Evolutionary conservation across 495 filamentous ascomycete genomes (phyloP).

Genomic region (Hypoxylon intermedium): DNA sequence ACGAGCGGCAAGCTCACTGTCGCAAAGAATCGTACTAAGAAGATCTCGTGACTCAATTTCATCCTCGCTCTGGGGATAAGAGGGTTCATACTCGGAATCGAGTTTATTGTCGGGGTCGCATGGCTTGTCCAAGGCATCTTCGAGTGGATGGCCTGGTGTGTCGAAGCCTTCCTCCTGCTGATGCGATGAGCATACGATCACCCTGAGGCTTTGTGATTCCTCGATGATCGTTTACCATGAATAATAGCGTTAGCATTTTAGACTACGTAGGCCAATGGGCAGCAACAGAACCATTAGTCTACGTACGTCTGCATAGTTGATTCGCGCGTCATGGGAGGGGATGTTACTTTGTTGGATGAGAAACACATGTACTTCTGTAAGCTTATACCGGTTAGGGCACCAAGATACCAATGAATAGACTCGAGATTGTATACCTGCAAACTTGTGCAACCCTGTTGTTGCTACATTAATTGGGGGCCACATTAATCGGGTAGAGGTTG

Average conservation of each 20-base stretch:
- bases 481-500: neutral
- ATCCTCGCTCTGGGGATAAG: slow-evolving; percentile 13
- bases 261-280: neutral
- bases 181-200: slow-evolving; percentile 18
- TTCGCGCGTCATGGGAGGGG: slow-evolving; percentile 1
- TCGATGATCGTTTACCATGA: slow-evolving; percentile 6
- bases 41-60: slow-evolving; percentile 59
- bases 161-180: slow-evolving; percentile 29
- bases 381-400: slow-evolving; percentile 12
- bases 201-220: too few species aligned
- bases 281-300: slow-evolving; percentile 10
- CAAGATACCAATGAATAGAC: slow-evolving; percentile 40
- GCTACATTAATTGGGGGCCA: too few species aligned
- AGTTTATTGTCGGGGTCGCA: slow-evolving; percentile 18
- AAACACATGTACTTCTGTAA: slow-evolving; percentile 14
- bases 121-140: slow-evolving; percentile 30
- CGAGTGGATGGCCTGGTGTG: slow-evolving; percentile 37
- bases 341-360: slow-evolving; percentile 14
- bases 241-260: slow-evolving; percentile 13
- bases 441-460: neutral
- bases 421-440: slow-evolving; percentile 24
- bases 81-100: slow-evolving; percentile 18
- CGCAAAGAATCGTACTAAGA: slow-evolving; percentile 80
- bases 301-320: neutral
- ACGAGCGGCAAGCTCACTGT: slow-evolving; percentile 79